phyloP scores from a whole-genome alignment of 106 monocot species.

The Chionographis japonica region DNA sequence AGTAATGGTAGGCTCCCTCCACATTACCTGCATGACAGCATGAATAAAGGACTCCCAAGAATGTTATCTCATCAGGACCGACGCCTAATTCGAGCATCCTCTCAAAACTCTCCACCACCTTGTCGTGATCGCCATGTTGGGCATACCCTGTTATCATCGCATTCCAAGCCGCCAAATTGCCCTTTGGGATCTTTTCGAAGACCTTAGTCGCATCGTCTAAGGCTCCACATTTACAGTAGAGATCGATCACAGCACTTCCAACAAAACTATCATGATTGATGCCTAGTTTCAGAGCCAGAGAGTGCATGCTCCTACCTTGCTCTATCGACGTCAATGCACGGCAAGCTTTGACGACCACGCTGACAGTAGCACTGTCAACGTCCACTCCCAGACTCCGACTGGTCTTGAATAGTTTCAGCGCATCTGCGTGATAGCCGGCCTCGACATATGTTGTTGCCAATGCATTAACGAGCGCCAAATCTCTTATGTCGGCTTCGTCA shows the following conservation, averaged over 20 bases:
- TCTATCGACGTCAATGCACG: slow-evolving; percentile 2
- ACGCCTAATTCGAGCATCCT: neutral
- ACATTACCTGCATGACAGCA: slow-evolving; percentile 14
- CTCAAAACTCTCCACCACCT: neutral
- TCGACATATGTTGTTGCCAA: slow-evolving; percentile 1
- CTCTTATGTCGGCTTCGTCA: neutral
- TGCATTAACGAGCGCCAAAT: neutral
- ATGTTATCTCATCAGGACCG: slow-evolving; percentile 3
- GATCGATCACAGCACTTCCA: slow-evolving; percentile 6
- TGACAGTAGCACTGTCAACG: neutral
- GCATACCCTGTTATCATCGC: slow-evolving; percentile 12
- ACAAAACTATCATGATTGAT: neutral
- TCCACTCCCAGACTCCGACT: neutral
- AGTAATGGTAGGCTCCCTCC: slow-evolving; percentile 1
- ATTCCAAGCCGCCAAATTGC: slow-evolving; percentile 13
- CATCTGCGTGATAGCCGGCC: neutral
- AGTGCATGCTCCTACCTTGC: slow-evolving; percentile 9
- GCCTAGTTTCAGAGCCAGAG: neutral
- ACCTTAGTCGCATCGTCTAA: neutral
- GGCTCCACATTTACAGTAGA: slow-evolving; percentile 8
- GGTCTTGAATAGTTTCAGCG: neutral
- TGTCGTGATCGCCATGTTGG: neutral
- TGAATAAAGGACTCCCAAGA: slow-evolving; percentile 8
- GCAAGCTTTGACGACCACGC: slow-evolving; percentile 12
- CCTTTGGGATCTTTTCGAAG: neutral